A percentile compares a stretch with the other conserved stretches of the same genome.
These are phyloP conservation scores for Cyphellophora europaea DNA, from an alignment of 2,329 filamentous ascomycete genomes.

Conservation along the genomic window DNA sequence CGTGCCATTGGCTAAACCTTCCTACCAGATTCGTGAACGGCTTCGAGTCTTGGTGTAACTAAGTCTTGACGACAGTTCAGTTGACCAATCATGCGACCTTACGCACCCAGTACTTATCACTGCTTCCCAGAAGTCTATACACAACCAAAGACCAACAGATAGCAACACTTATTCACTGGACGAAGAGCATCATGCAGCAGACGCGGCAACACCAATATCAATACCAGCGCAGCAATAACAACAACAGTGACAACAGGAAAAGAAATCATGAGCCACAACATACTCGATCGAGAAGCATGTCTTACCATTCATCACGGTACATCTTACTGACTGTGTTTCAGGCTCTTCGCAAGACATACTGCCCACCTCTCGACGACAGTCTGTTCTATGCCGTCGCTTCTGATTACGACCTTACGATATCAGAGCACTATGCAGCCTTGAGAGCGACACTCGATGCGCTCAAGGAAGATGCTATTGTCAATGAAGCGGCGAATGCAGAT, in stretches of 20 bases:
- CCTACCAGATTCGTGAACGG: no score
- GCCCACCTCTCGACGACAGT: constrained; percentile 65
- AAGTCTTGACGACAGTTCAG: no score
- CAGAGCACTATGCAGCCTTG: constrained; percentile 32
- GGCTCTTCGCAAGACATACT: constrained; percentile 50
- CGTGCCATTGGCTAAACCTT: no score
- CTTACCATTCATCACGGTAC: neutral
- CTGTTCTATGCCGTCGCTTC: constrained; percentile 65
- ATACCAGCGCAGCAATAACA: neutral
- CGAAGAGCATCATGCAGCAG: neutral
- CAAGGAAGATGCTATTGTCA: constrained; percentile 51
- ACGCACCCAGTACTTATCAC: no score
- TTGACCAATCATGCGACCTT: no score
- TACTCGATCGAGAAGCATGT: neutral
- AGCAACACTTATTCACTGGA: neutral
- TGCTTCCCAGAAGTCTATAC: no score
- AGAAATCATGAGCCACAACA: neutral
- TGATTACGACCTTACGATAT: constrained; percentile 45
- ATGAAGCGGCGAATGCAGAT: constrained; percentile 47
- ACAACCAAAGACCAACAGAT: no score
- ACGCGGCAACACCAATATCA: neutral
- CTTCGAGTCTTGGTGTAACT: no score
- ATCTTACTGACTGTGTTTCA: constrained; percentile 1
- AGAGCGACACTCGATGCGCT: constrained; percentile 55
- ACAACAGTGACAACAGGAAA: neutral